Evolutionary conservation across 2,329 filamentous ascomycete species (phyloP), one percentile per base, ranked within the genome.

Genomic region (Stemphylium lycopersici): DNA sequence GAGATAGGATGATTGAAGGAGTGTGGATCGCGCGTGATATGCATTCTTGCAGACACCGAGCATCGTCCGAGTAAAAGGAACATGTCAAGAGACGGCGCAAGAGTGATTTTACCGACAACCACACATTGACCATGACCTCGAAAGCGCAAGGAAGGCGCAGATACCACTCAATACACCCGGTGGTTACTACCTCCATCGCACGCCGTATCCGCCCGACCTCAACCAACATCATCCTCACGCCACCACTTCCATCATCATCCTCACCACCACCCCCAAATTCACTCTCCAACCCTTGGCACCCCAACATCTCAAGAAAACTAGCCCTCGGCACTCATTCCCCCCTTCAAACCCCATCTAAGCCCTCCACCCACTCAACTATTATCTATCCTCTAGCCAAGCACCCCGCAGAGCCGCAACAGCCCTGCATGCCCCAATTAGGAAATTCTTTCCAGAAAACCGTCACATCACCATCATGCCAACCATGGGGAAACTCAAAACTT

Each of bases 361-460:
- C n/a, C 22, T n/a, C 20, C 20, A 20, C 20, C 20, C 20, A 20
- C 20, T 4, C 20, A 20, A 3, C 20, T 4, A 20, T 20, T 4
- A 20, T 20, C 20, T 4, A 20, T 24, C 12, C 12, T 16, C 29
- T 10, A 26, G 24, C 41, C 41, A 44, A 32, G 26, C 11, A n/a
- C 29, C 36, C 15, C 41, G 12, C 32, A 29, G 32, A 37, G 32
- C 43, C 43, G 20, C 43, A 22, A 26, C 33, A 37, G 32, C 43
- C 32, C 32, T 37, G 33, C 18, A 31, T 52, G 42, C 24, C 26
- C n/a, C n/a, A 42, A 53, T 12, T n/a, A 24, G 11, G 45, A 40
- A 33, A 55, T 44, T 5, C 41, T 42, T n/a, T 61, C 38, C 47
- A 22, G 37, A 33, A 13, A 16, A 16, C 38, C 20, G 22, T 32